Base-by-base conservation (phyloP, 768 basidiomycete genomes). In the Calocybe cyanea region DNA sequence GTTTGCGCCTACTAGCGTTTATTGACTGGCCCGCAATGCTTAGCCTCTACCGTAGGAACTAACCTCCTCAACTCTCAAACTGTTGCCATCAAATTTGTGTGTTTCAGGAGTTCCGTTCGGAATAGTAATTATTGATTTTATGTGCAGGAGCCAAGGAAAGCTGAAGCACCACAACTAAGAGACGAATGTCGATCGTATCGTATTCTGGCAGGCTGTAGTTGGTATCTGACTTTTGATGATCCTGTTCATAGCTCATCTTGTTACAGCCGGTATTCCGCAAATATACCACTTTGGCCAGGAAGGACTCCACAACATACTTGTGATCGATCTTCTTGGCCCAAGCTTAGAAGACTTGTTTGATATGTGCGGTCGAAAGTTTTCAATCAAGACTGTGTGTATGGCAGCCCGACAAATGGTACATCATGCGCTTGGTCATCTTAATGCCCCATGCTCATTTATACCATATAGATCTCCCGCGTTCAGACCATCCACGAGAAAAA, bases 231-330 rank as follows among this genome's bases (percentile, higher is more conserved):
- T 41, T 23, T 43, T 40, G 7, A n/a, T 35, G 31, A 51, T 25
- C 48, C 54, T 36, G 36, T 52, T 40, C 31, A n/a, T n/a, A 54
- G 55, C 34, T 49, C 53, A 40, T 54, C 48, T 58, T 43, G 41
- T 51, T 53, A 45, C 67, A 97, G 94, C 84, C 53, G 95, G 96
- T 17, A 95, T 99, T 39, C 95, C 94, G 20, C 94, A 98, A 71
- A 97, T 99, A 66, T 97, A 98, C 72, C 95, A 99, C 69, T 99
- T 98, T 64, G 96, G 96, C 38, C 94, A 97, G 69, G 96, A 99
- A 67, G 96, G 89, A 11, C 78, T 98, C 21, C 94, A 99, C 72
- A 98, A 99, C 61, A 94, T 99, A 53, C 81, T 99, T 50, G 94
- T 99, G 55, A 98, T 99, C 59, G 96, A 99, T 71, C 80, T 99